Base-by-base conservation (phyloP, 2,329 filamentous ascomycete genomes). In the Clarireedia hainanense region DNA sequence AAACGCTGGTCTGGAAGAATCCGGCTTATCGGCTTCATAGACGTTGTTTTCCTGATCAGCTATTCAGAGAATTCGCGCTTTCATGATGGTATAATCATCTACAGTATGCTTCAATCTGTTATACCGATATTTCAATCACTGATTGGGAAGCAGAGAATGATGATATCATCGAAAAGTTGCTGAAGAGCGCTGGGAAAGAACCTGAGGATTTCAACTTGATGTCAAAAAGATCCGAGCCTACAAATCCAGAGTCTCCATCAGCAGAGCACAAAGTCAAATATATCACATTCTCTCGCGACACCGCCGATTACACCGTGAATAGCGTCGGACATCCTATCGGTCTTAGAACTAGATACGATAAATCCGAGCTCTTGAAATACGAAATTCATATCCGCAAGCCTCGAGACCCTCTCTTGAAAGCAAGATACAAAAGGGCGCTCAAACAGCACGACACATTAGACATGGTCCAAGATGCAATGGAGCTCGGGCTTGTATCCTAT, bases 11-110 rank as follows among this genome's bases (percentile, higher is more conserved):
- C 63, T n/a, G 68, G 68, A 14, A 69, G 66, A 57, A 55, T 69
- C 40, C 67, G 68, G 24, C 60, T 70, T n/a, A 61, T 70, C n/a
- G 68, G 67, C 6, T 70, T 70, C 47, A 67, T 71, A 27, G 68
- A 70, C 50, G 61, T 67, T 3, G 68, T 70, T 56, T 70, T 68
- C 50, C 63, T 71, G 39, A 67, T 71, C 17, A 67, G 67, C 47
- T 71, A 70, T 58, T 69, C 68, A 2, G 66, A 63, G 5, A 61
- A 64, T 12, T 61, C 65, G 27, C 62, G 67, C 3, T 70, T 71
- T 56, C 63, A 70, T 34, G 61, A 65, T 30, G 67, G 67, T 6
- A 64, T 69, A 3, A 26, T 58, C 4, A 55, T 59, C 23, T 59
- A 57, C 17, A 59, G 50, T 59, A 52, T 34, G 37, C 12, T 12